Percentiles rank a stretch among this genome's conserved stretches.
phyloP scores from a whole-genome alignment of 257 asterid species.

The Gardenia jasminoides region DNA sequence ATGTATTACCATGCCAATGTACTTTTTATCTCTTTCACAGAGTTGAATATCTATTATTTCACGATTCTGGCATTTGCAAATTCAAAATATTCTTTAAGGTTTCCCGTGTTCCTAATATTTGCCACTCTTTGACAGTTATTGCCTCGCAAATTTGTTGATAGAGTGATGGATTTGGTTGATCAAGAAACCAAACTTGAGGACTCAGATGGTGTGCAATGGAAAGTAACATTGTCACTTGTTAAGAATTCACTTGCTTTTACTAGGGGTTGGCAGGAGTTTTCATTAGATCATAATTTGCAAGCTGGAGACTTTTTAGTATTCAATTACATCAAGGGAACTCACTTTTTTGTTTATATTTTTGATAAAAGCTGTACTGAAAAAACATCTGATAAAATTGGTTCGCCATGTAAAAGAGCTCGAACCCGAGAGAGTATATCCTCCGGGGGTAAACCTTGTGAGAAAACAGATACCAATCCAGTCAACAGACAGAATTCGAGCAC shows the following conservation, averaged over 20 bases:
- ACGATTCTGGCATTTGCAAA: not conserved
- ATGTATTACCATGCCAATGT: not conserved
- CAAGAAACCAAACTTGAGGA: constrained; percentile 51
- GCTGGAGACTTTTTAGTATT: constrained; percentile 45
- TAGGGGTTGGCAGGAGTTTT: constrained; percentile 62
- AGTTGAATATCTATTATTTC: not conserved
- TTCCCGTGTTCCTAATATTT: not conserved
- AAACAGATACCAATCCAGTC: constrained; percentile 2
- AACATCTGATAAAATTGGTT: constrained; percentile 4
- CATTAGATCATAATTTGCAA: constrained; percentile 35
- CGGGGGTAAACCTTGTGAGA: constrained; percentile 16
- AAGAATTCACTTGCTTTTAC: constrained; percentile 40
- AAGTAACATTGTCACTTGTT: constrained; percentile 33
- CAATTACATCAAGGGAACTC: constrained; percentile 27
- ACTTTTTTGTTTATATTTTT: constrained; percentile 48
- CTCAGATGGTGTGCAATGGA: constrained; percentile 40
- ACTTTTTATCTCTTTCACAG: not conserved
- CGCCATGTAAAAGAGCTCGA: constrained; percentile 8
- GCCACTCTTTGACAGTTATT: constrained; percentile 47
- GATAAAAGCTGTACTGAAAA: constrained; percentile 44
- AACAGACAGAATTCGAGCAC: constrained; percentile 19
- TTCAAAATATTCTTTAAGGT: not conserved
- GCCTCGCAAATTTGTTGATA: constrained; percentile 52
- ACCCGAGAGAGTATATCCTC: constrained; percentile 12
- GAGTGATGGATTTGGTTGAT: constrained; percentile 29